These are phyloP conservation scores for Trametes maxima DNA, from an alignment of 768 basidiomycete genomes.

Conservation along the genomic window DNA sequence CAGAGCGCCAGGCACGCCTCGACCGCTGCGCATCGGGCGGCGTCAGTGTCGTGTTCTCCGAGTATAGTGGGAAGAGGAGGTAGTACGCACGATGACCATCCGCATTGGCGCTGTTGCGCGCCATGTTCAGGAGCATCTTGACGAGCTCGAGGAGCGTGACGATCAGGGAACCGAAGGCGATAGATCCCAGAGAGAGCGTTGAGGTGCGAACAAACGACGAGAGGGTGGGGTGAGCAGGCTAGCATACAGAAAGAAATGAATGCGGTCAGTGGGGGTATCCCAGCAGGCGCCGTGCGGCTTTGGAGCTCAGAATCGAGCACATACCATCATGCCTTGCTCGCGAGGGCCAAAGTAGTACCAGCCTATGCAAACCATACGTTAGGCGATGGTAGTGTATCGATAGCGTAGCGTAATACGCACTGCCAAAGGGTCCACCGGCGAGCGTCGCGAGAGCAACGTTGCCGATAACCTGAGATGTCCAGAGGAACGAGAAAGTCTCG, in stretches of 20 bases:
- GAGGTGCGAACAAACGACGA: conserved; percentile 74
- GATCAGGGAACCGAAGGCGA: conserved; percentile 83
- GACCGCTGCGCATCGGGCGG: conserved; percentile 49
- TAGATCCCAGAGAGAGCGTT: conserved; percentile 79
- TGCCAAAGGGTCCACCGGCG: conserved; percentile 76
- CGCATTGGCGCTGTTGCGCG: conserved; percentile 58
- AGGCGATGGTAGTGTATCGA: background rate
- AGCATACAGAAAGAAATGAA: background rate
- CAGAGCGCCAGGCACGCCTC: conserved; percentile 77
- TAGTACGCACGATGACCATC: conserved; percentile 63
- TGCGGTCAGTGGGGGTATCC: no score
- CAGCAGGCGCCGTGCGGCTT: no score
- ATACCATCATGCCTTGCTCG: conserved; percentile 63
- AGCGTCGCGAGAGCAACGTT: conserved; percentile 80
- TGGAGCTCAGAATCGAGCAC: background rate
- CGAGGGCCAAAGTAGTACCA: conserved; percentile 87
- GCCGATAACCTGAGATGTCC: conserved; percentile 81
- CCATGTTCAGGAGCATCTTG: conserved; percentile 58
- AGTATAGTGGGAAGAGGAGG: background rate
- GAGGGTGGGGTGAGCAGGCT: conserved; percentile 73
- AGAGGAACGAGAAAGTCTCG: conserved; percentile 80
- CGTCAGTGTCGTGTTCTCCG: background rate
- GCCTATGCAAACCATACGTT: conserved; percentile 29
- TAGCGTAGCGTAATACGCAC: conserved; percentile 27
- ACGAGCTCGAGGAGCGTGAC: conserved; percentile 79